Evolutionary conservation across 1,139 yeast species (phyloP), one percentile per base, ranked within the genome.

Genomic region (Geotrichum fermentans): DNA sequence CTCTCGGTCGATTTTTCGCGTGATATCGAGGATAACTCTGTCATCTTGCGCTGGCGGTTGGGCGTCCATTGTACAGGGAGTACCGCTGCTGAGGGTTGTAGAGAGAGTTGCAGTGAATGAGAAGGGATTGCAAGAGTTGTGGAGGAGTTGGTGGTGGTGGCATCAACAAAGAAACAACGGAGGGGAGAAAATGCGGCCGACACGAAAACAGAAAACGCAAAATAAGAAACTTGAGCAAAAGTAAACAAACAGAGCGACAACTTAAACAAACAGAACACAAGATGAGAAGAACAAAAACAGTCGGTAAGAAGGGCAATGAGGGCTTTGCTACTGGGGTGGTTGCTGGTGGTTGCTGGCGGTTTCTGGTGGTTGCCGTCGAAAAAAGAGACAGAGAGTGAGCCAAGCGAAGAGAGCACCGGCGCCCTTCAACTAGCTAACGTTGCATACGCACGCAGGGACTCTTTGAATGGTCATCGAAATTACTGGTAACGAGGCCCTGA

Each of bases 1-100:
- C 68, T 92, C 97, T 51, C 96, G 78, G 57, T 86, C 92, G 61
- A 92, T 88, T 73, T 89, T 90, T 58, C 79, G 78, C 59, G 76
- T 73, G 66, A 89, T 87, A 62, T 88, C 96, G 47, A 70, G 68
- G 46, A 81, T 62, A 47, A 62, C 61, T 45, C 56, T 56, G 40
- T 61, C 64, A 42, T 57, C 61, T 30, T 38, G 44, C 32, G 26
- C 35, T 13, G 41, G 30, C 32, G 37, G 40, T 24, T 24, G 28
- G 16, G 50, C 34, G 33, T 43, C 54, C 41, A 44, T 41, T 39
- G 36, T 47, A 45, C 29, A 30, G 22, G 47, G 17, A 34, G n/a
- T 7, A n/a, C n/a, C 4, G 18, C 7, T 10, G 4, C 10, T 13
- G 32, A 33, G 13, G 13, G 34, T 10, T 13, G 14, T 22, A 3